Evolutionary conservation across 2,329 filamentous ascomycete genomes (phyloP).

Genomic region (Pezicula neosporulosa): DNA sequence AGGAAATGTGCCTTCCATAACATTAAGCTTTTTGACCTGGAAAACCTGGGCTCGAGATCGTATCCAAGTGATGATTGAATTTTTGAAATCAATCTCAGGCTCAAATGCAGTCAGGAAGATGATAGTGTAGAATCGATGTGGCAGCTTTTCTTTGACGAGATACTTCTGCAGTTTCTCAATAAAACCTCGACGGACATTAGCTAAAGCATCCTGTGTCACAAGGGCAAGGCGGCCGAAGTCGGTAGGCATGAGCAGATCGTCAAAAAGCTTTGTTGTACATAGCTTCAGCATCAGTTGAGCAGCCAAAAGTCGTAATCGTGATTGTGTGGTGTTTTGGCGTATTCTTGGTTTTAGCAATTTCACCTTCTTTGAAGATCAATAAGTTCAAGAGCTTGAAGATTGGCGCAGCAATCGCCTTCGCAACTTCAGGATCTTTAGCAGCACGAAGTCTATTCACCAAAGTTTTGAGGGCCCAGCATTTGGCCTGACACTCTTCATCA

Average conservation of each 20-base stretch:
- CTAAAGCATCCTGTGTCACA: slow-evolving; percentile 73
- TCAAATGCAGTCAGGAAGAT: slow-evolving; percentile 92
- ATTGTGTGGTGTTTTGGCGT: slow-evolving; percentile 76
- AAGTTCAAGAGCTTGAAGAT: slow-evolving; percentile 78
- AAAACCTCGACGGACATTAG: slow-evolving; percentile 74
- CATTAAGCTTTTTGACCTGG: slow-evolving; percentile 51
- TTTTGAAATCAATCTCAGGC: slow-evolving; percentile 69
- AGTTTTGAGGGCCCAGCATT: slow-evolving; percentile 78
- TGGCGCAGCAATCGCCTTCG: slow-evolving; percentile 58
- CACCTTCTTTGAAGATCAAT: slow-evolving; percentile 72
- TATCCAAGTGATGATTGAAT: slow-evolving; percentile 82
- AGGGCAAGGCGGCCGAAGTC: slow-evolving; percentile 82
- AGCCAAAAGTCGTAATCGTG: slow-evolving; percentile 77
- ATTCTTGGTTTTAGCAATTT: slow-evolving; percentile 70
- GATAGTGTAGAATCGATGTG: slow-evolving; percentile 80
- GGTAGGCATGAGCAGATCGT: slow-evolving; percentile 66
- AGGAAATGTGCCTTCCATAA: slow-evolving; percentile 78
- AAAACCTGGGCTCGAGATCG: slow-evolving; percentile 73
- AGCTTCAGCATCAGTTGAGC: slow-evolving; percentile 82
- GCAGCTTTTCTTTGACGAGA: slow-evolving; percentile 67
- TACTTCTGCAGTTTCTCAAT: slow-evolving; percentile 88
- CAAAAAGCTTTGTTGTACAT: slow-evolving; percentile 71
- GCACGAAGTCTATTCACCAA: slow-evolving; percentile 80
- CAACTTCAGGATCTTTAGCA: slow-evolving; percentile 45
- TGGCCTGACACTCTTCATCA: slow-evolving; percentile 80